Evolutionary conservation across 805 yeast species (phyloP).

Genomic region (Ogataea pignaliae): DNA sequence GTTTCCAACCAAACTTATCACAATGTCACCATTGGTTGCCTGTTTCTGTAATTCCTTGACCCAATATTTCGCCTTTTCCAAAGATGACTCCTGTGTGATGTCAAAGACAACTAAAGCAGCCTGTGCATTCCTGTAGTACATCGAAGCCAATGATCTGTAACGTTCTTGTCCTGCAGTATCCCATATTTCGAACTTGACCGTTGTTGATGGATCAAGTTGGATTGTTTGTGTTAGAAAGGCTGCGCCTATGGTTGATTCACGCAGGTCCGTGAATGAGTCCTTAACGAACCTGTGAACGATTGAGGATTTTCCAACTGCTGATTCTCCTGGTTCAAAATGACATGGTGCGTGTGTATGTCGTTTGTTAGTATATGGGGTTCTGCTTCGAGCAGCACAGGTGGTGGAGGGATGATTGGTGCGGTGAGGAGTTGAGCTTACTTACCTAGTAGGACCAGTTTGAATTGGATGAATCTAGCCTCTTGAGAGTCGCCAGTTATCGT

Average conservation of each 20-base stretch:
- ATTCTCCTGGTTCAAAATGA: slow-evolving; percentile 42
- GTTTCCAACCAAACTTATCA: slow-evolving; percentile 83
- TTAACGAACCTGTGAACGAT: slow-evolving; percentile 68
- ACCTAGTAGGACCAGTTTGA: slow-evolving; percentile 54
- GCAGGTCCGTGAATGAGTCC: slow-evolving; percentile 65
- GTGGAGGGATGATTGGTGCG: no score
- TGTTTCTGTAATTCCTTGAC: slow-evolving; percentile 77
- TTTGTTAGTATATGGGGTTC: no score
- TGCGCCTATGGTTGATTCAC: slow-evolving; percentile 83
- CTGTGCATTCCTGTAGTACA: slow-evolving; percentile 79
- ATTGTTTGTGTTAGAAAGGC: slow-evolving; percentile 73
- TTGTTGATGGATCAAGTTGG: slow-evolving; percentile 46
- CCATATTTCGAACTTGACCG: slow-evolving; percentile 76
- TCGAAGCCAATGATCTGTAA: slow-evolving; percentile 72
- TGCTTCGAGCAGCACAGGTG: no score
- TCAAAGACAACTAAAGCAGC: slow-evolving; percentile 79
- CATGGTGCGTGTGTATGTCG: no score
- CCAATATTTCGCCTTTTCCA: slow-evolving; percentile 71
- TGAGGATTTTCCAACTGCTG: slow-evolving; percentile 67
- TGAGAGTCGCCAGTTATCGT: no score
- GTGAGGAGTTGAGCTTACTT: neutral
- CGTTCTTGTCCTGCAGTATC: slow-evolving; percentile 87
- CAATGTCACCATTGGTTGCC: slow-evolving; percentile 58
- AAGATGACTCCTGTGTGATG: slow-evolving; percentile 63
- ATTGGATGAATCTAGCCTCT: slow-evolving; percentile 39